These are phyloP conservation scores for Periconia sp. DNA, from an alignment of 2,329 filamentous ascomycete species.

Conservation along the genomic window DNA sequence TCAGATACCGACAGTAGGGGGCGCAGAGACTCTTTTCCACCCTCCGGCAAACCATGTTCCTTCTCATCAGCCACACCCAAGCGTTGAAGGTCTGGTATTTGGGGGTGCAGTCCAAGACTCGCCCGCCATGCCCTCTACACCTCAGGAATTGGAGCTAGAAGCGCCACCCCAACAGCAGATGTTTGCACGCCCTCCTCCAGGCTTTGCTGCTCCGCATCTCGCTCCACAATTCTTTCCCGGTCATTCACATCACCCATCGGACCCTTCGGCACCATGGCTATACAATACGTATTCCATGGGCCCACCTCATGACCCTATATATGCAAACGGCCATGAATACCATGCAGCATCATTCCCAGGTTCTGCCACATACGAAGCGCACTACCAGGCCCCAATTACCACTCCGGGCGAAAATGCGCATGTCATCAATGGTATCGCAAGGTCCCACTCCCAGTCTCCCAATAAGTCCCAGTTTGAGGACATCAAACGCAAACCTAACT, in stretches of 20 bases:
- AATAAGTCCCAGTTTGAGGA: conserved; percentile 37
- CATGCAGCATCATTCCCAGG: conserved; percentile 24
- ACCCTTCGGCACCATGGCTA: conserved; percentile 39
- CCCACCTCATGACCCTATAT: conserved; percentile 28
- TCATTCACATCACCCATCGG: conserved; percentile 44
- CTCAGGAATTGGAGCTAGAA: conserved; percentile 30
- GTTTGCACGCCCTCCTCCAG: conserved; percentile 37
- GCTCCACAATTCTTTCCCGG: conserved; percentile 38
- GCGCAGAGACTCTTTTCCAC: conserved; percentile 12
- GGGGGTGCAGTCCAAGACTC: conserved; percentile 45
- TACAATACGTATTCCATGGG: conserved; percentile 36
- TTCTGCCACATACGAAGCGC: conserved; percentile 24
- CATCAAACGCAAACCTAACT: conserved; percentile 22
- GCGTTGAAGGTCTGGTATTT: conserved; percentile 47
- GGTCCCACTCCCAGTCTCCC: conserved; percentile 42
- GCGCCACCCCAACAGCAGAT: conserved; percentile 23
- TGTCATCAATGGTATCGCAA: conserved; percentile 30
- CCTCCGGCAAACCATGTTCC: conserved; percentile 14
- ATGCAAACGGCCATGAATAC: conserved; percentile 31
- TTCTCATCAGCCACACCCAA: conserved; percentile 31
- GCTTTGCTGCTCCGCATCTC: conserved; percentile 37
- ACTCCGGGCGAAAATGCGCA: conserved; percentile 21
- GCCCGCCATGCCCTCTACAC: conserved; percentile 45
- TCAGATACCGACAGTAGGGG: conserved; percentile 30
- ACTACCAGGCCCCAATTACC: conserved; percentile 26